phyloP scores from a whole-genome alignment of 441 rosid genomes.

The Gossypium laxum region DNA sequence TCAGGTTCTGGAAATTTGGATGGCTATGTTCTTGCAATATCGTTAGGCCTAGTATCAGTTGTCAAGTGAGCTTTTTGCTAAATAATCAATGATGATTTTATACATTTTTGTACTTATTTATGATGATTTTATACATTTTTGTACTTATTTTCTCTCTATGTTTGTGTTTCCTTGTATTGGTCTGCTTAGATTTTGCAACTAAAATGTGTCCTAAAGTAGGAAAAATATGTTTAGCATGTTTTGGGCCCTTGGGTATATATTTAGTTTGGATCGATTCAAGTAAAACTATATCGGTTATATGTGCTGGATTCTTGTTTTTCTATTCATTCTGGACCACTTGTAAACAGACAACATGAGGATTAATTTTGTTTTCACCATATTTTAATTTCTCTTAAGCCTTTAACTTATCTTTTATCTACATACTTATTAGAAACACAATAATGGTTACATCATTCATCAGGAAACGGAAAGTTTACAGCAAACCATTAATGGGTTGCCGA shows the following conservation, averaged over 20 bases:
- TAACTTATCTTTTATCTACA: background rate
- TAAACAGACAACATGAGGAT: background rate
- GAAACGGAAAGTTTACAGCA: background rate
- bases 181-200: background rate
- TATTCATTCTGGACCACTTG: background rate
- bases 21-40: constrained; percentile 63
- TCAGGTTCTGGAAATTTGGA: constrained; percentile 56
- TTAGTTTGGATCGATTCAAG: background rate
- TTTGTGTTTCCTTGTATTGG: background rate
- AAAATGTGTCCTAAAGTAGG: background rate
- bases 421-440: background rate
- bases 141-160: background rate
- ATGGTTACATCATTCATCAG: background rate
- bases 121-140: constrained; percentile 5
- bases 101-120: background rate
- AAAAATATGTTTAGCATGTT: background rate
- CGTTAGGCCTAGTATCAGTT: constrained; percentile 62
- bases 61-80: constrained; percentile 44
- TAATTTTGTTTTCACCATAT: background rate
- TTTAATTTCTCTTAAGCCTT: background rate
- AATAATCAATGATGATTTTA: background rate
- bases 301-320: background rate
- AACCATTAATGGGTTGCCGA: background rate
- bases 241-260: background rate
- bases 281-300: background rate